These are phyloP conservation scores for Lentithecium fluviatile DNA, from an alignment of 495 filamentous ascomycete genomes.

Conservation along the genomic window DNA sequence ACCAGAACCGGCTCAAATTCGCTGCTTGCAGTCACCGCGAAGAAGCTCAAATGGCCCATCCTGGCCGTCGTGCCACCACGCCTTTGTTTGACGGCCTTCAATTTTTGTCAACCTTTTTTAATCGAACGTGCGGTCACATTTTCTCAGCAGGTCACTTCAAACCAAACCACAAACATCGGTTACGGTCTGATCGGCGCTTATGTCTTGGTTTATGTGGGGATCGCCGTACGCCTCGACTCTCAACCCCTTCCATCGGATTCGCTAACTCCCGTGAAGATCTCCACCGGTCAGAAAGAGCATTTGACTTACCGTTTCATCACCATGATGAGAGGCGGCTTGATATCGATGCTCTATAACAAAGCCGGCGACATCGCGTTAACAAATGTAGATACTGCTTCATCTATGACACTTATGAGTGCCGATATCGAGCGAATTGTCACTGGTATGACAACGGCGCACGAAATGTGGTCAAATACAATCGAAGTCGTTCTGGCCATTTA, in stretches of 20 bases:
- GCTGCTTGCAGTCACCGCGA: slow-evolving; percentile 50
- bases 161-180: slow-evolving; percentile 47
- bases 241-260: background rate
- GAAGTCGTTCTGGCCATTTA: slow-evolving; percentile 61
- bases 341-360: slow-evolving; percentile 57
- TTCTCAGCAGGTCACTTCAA: slow-evolving; percentile 46
- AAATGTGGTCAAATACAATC: slow-evolving; percentile 54
- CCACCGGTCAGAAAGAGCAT: slow-evolving; percentile 56
- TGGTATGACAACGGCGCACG: slow-evolving; percentile 45
- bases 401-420: slow-evolving; percentile 62
- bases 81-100: slow-evolving; percentile 57
- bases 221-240: slow-evolving; percentile 48
- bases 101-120: slow-evolving; percentile 64
- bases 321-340: slow-evolving; percentile 59
- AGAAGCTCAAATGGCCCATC: slow-evolving; percentile 48
- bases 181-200: slow-evolving; percentile 68
- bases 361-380: slow-evolving; percentile 49
- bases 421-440: slow-evolving; percentile 48
- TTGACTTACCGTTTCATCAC: slow-evolving; percentile 57
- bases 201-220: slow-evolving; percentile 58
- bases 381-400: slow-evolving; percentile 51
- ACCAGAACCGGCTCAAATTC: slow-evolving; percentile 42
- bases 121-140: slow-evolving; percentile 54
- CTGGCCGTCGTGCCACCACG: slow-evolving; percentile 51
- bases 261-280: slow-evolving; percentile 29